Evolutionary conservation across 495 filamentous ascomycete genomes (phyloP).

Genomic region (Trichodelitschia bisporula): DNA sequence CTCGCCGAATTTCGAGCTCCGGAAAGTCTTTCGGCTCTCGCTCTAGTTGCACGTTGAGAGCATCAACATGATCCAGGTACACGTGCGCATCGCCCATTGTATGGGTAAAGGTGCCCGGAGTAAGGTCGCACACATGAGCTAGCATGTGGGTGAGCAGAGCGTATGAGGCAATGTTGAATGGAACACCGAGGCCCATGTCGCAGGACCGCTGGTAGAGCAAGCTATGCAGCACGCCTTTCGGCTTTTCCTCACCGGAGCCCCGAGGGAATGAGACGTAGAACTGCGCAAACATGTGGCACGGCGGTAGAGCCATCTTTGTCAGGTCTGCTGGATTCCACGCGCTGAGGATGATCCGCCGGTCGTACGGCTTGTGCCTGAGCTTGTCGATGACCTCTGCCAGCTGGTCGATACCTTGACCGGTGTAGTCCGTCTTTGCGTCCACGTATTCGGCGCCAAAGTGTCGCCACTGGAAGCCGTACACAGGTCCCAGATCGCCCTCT

Average conservation of each 20-base stretch:
- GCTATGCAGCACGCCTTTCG: slow-evolving; percentile 48
- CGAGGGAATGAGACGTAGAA: slow-evolving; percentile 76
- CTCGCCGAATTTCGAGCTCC: slow-evolving; percentile 38
- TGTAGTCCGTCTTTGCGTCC: slow-evolving; percentile 59
- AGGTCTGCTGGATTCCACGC: slow-evolving; percentile 89
- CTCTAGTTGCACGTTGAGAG: slow-evolving; percentile 52
- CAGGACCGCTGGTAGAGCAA: slow-evolving; percentile 82
- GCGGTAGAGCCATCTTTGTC: slow-evolving; percentile 75
- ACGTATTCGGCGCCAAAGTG: slow-evolving; percentile 85
- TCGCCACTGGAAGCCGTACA: slow-evolving; percentile 98
- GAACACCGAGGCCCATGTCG: slow-evolving; percentile 93
- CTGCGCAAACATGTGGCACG: slow-evolving; percentile 98
- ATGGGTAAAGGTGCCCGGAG: slow-evolving; percentile 66
- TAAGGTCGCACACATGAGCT: slow-evolving; percentile 59
- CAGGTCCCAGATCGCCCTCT: slow-evolving; percentile 77
- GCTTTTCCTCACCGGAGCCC: slow-evolving; percentile 13
- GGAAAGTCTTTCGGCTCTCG: slow-evolving; percentile 69
- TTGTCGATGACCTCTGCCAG: slow-evolving; percentile 67
- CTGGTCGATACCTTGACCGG: slow-evolving; percentile 76
- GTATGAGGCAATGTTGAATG: slow-evolving; percentile 93
- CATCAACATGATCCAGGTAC: slow-evolving; percentile 80
- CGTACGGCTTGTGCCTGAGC: slow-evolving; percentile 57
- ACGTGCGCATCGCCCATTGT: slow-evolving; percentile 94
- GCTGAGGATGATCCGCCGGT: slow-evolving; percentile 65
- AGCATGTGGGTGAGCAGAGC: slow-evolving; percentile 85